Base-by-base conservation (phyloP, 371 early-diverging fungal genomes). In the Thermomucor indicae-seudaticae region DNA sequence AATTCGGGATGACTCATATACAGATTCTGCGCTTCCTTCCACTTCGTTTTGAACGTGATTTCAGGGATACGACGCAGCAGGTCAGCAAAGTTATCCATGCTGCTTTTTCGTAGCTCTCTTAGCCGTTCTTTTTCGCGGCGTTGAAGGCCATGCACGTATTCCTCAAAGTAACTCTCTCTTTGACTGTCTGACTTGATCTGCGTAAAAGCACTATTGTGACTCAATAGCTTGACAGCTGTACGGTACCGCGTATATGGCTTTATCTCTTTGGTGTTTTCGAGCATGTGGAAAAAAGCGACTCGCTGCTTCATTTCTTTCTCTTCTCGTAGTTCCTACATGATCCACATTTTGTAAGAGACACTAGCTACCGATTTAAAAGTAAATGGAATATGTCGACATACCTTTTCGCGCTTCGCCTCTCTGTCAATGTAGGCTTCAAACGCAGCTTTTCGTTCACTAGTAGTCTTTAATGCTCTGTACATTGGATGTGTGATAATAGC, bases 391-490 rank as follows among this genome's bases (percentile, higher is more conserved):
- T 23, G 23, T 35, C 11, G 8, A 32, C 19, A 35, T 62, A 65
- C 79, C 25, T 75, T 76, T 54, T 79, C 81, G 37, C 78, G 28
- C 60, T 77, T 55, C 58, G 68, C 45, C 78, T 75, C 54, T 17
- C 81, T 75, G 6, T 79, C 83, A 0, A 83, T 66, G 57, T 83
- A 93, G 10, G 71, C 61, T 38, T 87, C 76, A 56, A 95, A 96
- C 0, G 89, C 89, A 6, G 81, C 72, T 56, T 90, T 90, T 35
- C 93, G 80, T 50, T 94, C 92, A 0, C 76, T 60, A 14, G 84
- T 67, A 0, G 96, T 86, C 50, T 88, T 84, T 30, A 97, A 63
- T 2, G 91, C 83, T n/a, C 90, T 75, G 58, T 94, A 96, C 58
- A 86, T 66, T 0, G 93, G 91, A 47, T 93, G 83, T 39, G 80